phyloP scores from a whole-genome alignment of 129 eudicot species.

The Sambucus nigra region DNA sequence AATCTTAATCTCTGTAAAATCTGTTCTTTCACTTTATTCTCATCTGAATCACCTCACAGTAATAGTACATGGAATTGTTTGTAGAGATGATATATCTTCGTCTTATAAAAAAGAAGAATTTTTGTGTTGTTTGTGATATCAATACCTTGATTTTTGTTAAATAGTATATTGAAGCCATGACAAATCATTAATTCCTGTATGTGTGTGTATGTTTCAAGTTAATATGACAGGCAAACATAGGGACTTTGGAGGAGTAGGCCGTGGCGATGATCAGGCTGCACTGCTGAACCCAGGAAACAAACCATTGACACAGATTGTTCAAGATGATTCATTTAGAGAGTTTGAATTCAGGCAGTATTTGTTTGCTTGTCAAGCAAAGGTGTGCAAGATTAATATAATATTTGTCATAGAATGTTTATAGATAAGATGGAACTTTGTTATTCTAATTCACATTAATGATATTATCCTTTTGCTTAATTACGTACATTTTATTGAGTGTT shows the following conservation, averaged over 20 bases:
- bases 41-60: too few species aligned
- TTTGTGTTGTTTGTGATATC: background rate
- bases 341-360: constrained; percentile 93
- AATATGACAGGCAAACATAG: constrained; percentile 52
- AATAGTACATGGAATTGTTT: too few species aligned
- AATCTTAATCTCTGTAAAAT: too few species aligned
- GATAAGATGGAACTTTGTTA: background rate
- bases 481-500: too few species aligned
- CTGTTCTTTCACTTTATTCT: too few species aligned
- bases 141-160: background rate
- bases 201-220: constrained; percentile 32
- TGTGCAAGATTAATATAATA: constrained; percentile 13
- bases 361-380: constrained; percentile 97
- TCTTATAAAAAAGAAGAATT: too few species aligned
- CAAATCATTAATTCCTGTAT: constrained; percentile 5
- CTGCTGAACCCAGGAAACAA: constrained; percentile 63
- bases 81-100: too few species aligned
- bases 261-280: constrained; percentile 87
- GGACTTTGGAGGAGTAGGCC: constrained; percentile 85
- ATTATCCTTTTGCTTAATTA: background rate
- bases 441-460: background rate
- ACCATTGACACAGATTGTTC: constrained; percentile 71
- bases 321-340: constrained; percentile 84
- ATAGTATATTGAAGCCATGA: background rate
- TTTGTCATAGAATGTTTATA: constrained; percentile 4